A percentile compares a stretch with the other conserved stretches of the same genome.
Conservation (phyloP, 2,329 filamentous ascomycete species). For the Penicillium brasilianum region DNA sequence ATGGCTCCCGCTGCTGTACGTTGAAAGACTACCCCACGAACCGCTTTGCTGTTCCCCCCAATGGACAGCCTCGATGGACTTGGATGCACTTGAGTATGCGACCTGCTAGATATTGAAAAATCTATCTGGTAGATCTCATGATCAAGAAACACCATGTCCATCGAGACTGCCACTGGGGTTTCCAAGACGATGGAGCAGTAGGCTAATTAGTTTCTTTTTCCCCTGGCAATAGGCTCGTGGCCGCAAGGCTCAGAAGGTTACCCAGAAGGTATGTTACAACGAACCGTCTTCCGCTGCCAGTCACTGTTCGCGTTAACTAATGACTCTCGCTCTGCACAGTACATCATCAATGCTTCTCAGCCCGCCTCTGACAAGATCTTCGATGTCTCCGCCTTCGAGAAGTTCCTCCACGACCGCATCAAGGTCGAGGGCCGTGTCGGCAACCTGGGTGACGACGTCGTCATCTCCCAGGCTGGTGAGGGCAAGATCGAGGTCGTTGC, state of each 20-base stretch:
- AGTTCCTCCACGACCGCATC: slow-evolving; percentile 99
- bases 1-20: slow-evolving; percentile 92
- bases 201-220: slow-evolving; percentile 77
- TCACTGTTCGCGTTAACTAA: slow-evolving; percentile 7
- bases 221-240: slow-evolving; percentile 50
- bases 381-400: slow-evolving; percentile 97
- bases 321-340: slow-evolving; percentile 59
- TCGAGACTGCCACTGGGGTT: slow-evolving; percentile 28
- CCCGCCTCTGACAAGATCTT: slow-evolving; percentile 99
- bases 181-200: slow-evolving; percentile 71
- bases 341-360: slow-evolving; percentile 99
- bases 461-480: slow-evolving; percentile 88
- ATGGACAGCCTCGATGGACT: slow-evolving; percentile 32
- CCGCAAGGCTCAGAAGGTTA: slow-evolving; percentile 56
- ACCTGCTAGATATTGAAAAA: slow-evolving; percentile 29
- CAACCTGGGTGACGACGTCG: slow-evolving; percentile 93
- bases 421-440: slow-evolving; percentile 97
- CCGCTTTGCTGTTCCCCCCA: slow-evolving; percentile 91
- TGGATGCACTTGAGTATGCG: slow-evolving; percentile 4
- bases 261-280: slow-evolving; percentile 50
- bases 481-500: slow-evolving; percentile 98
- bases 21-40: slow-evolving; percentile 57
- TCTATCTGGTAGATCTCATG: slow-evolving; percentile 20
- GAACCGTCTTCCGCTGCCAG: not conserved
- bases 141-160: not conserved